These are phyloP conservation scores for Fusarium gaditjirri DNA, from an alignment of 2,329 filamentous ascomycete species.

Conservation along the genomic window DNA sequence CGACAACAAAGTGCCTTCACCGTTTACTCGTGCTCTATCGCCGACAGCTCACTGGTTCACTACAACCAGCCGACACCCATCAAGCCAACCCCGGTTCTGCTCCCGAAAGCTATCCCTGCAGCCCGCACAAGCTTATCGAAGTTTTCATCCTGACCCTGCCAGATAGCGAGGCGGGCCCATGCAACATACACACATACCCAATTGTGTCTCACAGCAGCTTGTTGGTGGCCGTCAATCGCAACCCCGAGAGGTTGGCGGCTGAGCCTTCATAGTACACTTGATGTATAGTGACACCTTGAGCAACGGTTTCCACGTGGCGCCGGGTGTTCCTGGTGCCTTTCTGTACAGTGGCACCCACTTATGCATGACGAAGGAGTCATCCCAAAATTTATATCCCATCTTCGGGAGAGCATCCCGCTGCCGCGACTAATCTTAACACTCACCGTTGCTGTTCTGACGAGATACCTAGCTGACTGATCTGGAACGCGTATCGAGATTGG, in stretches of 20 bases:
- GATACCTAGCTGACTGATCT: neutral
- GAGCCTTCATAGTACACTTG: conserved; percentile 19
- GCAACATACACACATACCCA: conserved; percentile 13
- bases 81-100: conserved; percentile 20
- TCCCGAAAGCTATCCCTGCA: conserved; percentile 33
- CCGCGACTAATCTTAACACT: conserved; percentile 17
- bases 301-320: conserved; percentile 41
- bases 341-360: conserved; percentile 36
- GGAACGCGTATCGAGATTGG: neutral
- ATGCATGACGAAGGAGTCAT: conserved; percentile 25
- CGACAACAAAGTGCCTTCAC: conserved; percentile 10
- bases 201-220: conserved; percentile 35
- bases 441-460: neutral
- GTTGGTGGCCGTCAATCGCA: conserved; percentile 13
- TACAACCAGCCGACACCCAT: conserved; percentile 6
- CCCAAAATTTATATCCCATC: conserved; percentile 30
- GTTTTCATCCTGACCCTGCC: conserved; percentile 30
- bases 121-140: conserved; percentile 37
- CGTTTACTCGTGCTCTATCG: conserved; percentile 39
- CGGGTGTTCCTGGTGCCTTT: conserved; percentile 29
- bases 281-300: conserved; percentile 32
- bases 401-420: conserved; percentile 29
- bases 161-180: conserved; percentile 27
- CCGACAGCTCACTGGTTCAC: conserved; percentile 36
- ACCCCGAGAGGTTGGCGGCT: conserved; percentile 4